Evolutionary conservation across 805 yeast species (phyloP).

Genomic region (Yarrowia sp.): DNA sequence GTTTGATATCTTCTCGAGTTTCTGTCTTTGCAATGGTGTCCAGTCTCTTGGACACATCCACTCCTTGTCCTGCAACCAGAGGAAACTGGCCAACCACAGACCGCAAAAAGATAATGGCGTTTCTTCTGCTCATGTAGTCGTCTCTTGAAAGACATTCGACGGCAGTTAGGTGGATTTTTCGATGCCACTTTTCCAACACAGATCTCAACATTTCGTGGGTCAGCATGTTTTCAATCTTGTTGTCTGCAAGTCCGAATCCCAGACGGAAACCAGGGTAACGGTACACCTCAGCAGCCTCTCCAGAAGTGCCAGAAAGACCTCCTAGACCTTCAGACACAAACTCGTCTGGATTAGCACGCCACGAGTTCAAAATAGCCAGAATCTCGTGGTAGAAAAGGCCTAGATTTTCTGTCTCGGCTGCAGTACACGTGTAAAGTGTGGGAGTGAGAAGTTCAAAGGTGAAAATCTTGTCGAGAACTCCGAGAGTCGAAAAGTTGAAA

Average conservation of each 20-base stretch:
- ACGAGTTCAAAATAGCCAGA: constrained; percentile 46
- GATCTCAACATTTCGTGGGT: constrained; percentile 41
- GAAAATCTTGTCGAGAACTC: constrained; percentile 48
- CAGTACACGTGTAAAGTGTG: constrained; percentile 65
- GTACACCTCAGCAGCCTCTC: constrained; percentile 23
- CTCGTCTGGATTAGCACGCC: constrained; percentile 42
- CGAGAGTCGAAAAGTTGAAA: constrained; percentile 42
- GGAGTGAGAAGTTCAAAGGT: constrained; percentile 49
- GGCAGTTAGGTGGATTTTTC: constrained; percentile 45
- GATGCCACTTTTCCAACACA: constrained; percentile 55
- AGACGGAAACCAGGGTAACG: constrained; percentile 34
- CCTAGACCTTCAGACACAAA: constrained; percentile 38
- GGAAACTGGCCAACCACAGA: constrained; percentile 64
- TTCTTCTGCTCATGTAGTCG: constrained; percentile 76
- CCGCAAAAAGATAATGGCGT: constrained; percentile 73
- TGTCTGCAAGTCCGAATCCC: constrained; percentile 23
- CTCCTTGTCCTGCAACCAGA: constrained; percentile 62
- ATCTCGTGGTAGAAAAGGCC: constrained; percentile 68
- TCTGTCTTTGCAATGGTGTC: constrained; percentile 52
- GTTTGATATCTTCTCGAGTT: constrained; percentile 70
- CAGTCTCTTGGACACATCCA: constrained; percentile 47
- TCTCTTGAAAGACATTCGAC: constrained; percentile 44
- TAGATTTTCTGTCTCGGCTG: constrained; percentile 74
- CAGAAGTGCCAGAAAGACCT: constrained; percentile 1
- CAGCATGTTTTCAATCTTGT: constrained; percentile 31